Conservation (phyloP, 164 flowering plant species). For the Vitis labrusca region DNA sequence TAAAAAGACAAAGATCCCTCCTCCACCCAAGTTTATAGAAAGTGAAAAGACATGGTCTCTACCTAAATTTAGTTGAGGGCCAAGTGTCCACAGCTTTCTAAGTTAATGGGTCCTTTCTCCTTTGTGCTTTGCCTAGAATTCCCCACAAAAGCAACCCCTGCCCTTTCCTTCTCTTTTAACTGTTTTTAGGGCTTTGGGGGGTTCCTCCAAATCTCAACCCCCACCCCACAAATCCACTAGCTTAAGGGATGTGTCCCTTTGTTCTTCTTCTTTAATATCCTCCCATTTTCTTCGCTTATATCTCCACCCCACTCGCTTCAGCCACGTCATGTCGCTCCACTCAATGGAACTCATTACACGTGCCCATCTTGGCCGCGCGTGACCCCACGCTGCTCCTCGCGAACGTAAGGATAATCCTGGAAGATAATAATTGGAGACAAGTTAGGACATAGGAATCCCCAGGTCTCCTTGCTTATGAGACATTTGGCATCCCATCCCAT, state of each 20-base stretch:
- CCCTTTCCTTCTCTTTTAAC: not conserved
- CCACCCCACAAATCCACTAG: constrained; percentile 19
- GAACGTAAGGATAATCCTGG: too few relatives aligned
- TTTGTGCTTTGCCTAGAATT: constrained; percentile 1
- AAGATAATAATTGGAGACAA: constrained; percentile 22
- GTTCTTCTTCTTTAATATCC: too few relatives aligned
- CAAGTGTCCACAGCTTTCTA: constrained; percentile 4
- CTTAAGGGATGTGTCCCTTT: constrained; percentile 17
- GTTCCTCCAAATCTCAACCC: not conserved
- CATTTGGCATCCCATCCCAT: constrained; percentile 35
- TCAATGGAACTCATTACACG: too few relatives aligned
- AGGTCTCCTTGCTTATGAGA: constrained; percentile 13
- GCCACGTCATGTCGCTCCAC: too few relatives aligned
- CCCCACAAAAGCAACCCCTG: not conserved
- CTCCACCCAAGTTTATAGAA: constrained; percentile 6
- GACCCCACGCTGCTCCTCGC: too few relatives aligned
- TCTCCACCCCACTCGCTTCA: too few relatives aligned
- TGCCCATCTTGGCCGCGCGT: too few relatives aligned
- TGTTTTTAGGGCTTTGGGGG: not conserved
- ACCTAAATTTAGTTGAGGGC: not conserved
- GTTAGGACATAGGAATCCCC: constrained; percentile 24
- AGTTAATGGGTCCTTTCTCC: not conserved
- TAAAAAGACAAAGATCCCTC: constrained; percentile 18
- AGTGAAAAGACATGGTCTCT: constrained; percentile 3
- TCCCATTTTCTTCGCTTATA: too few relatives aligned